Evolutionary conservation across 2,329 filamentous ascomycete species (phyloP), one percentile per base, ranked within the genome.

Genomic region (Trichophyton schoenleinii): DNA sequence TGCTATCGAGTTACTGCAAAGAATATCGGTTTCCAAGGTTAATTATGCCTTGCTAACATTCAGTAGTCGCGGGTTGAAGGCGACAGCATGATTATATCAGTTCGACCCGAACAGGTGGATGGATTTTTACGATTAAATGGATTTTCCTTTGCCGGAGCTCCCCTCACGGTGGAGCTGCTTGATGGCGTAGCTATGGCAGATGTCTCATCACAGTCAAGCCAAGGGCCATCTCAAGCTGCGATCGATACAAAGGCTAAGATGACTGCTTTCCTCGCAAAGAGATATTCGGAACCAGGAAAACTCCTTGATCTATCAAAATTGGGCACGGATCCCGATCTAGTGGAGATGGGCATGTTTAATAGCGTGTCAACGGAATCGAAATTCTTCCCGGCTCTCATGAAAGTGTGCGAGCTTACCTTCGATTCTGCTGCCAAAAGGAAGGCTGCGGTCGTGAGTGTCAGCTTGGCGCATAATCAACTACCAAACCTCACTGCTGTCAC

Each of bases 301-400:
- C 78, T 96, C 0, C 81, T 97, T 44, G 85, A 95, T 70, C 83
- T 99, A 8, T 91, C 89, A n/a, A 79, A 81, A 0, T 82, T 97
- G 8, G 86, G 83, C 36, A 78, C 82, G 57, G 92, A 97, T 68
- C 76, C 83, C 1, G 83, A 86, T 62, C 81, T 97, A 3, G 79
- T 85, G 60, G 79, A 82, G 48, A 85, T 91, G 73, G 88, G 88
- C 42, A 87, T 92, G 68, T 91, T 95, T 71, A 82, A 84, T 64
- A 83, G 78, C 63, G 83, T 81, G 62, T 84, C 86, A 2, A 86
- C 85, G 0, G 85, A 88, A 53, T 83, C 87, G 65, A 99, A 96
- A 72, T 88, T 96, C 64, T 96, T 97, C 75, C 89, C 88, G 59
- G 92, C 89, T 1, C 80, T 97, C 64, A 95, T 97, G 88, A 85